Base-by-base conservation (phyloP, 768 basidiomycete species). In the Dentipellis sp. region DNA sequence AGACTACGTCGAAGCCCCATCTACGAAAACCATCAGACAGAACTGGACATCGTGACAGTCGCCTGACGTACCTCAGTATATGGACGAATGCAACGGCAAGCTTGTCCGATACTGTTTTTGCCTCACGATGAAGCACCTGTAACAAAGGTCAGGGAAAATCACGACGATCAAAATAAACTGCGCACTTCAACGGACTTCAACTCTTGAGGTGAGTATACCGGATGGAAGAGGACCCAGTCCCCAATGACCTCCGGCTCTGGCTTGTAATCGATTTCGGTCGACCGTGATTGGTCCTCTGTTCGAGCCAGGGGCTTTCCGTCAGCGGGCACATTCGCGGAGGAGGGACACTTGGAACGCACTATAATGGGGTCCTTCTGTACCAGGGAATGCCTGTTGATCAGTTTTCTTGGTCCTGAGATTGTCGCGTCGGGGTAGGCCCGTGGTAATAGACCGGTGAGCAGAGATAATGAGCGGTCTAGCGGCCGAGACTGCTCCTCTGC, bases 151-250 rank as follows among this genome's bases (percentile, higher is more conserved):
- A 19, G 16, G 42, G n/a, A 14, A 45, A n/a, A 14, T 17, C 60
- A 23, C 39, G 5, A 22, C 40, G 9, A 42, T 42, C 14, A n/a
- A 9, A 11, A 9, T 10, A 35, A 8, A 55, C 40, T 10, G 57
- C 70, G 51, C 63, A 87, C 89, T 69, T 88, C 74, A 14, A 91
- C 89, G 12, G 88, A 78, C 60, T 73, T 82, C 51, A 91, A 66
- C 65, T 92, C 91, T 38, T 81, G 81, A 16, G 72, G 68, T 6
- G 88, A 81, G 67, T 97, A 97, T 1, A 95, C 93, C 0, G 94
- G 94, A 66, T 95, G 91, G 66, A 93, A 91, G 1, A 97, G 72
- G 10, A 95, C 91, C 91, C 93, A 97, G 63, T 90, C 88, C 2
- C 89, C 89, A 6, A 59, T 65, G 40, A 68, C 39, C 11, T 57